Conservation (phyloP, 1,139 yeast genomes). For the Chernovozyma sophiae-reginae region DNA sequence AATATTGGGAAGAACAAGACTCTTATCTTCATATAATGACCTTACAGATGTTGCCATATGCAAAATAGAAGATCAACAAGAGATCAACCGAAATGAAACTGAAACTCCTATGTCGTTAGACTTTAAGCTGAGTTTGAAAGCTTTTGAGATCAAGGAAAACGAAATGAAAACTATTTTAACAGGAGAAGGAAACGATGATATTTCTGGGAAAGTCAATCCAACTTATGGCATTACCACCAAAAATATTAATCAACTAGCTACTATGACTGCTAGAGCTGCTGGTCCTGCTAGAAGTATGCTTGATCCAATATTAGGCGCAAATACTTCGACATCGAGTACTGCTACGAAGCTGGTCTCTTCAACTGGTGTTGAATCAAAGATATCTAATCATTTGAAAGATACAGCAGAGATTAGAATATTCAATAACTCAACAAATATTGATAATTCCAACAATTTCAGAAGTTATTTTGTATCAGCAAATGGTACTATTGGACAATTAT, state of each 20-base stretch:
- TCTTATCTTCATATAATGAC: conserved; percentile 52
- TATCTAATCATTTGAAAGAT: neutral
- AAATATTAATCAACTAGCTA: no score
- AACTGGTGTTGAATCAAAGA: neutral
- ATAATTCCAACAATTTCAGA: neutral
- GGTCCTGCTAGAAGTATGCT: neutral
- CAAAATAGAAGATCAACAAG: conserved; percentile 32
- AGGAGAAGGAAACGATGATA: conserved; percentile 6
- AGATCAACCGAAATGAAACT: conserved; percentile 33
- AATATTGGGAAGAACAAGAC: conserved; percentile 52
- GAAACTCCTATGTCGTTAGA: conserved; percentile 53
- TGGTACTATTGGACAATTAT: conserved; percentile 27
- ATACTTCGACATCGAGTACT: no score
- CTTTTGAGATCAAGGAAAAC: neutral
- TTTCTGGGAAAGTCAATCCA: neutral
- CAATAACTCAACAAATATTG: conserved; percentile 1
- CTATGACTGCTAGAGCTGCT: no score
- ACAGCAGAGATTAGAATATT: conserved; percentile 2
- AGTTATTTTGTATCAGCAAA: conserved; percentile 5
- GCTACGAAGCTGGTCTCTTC: no score
- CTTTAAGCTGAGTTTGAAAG: conserved; percentile 23
- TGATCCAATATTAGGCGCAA: no score
- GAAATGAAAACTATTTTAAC: neutral
- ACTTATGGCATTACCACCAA: neutral
- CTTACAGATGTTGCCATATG: conserved; percentile 67